These are phyloP conservation scores for Orbilia brochopaga DNA, from an alignment of 2,329 filamentous ascomycete species.

Conservation along the genomic window DNA sequence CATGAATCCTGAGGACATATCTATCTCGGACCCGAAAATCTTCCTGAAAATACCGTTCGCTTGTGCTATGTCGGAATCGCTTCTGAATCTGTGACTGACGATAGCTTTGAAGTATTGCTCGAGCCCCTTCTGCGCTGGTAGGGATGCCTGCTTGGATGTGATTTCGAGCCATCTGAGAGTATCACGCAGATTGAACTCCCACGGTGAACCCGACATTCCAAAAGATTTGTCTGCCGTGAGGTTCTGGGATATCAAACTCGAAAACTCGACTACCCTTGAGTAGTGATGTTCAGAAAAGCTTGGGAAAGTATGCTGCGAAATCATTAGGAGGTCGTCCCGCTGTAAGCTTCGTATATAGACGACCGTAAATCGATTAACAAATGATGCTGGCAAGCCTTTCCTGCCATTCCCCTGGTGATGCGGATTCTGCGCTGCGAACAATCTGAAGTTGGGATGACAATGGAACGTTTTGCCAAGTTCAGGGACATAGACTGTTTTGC, in stretches of 20 bases:
- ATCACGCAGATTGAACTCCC: conserved; percentile 90
- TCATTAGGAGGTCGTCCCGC: conserved; percentile 77
- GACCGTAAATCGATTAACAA: conserved; percentile 97
- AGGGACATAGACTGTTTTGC: conserved; percentile 92
- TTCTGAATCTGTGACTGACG: conserved; percentile 86
- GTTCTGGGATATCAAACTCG: conserved; percentile 81
- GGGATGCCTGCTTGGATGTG: conserved; percentile 73
- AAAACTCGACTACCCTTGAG: conserved; percentile 74
- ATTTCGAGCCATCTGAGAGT: conserved; percentile 80
- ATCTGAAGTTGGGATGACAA: conserved; percentile 84
- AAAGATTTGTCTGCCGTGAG: conserved; percentile 63
- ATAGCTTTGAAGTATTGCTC: conserved; percentile 78
- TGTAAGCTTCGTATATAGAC: conserved; percentile 94
- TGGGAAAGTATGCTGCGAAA: conserved; percentile 79
- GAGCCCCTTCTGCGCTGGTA: conserved; percentile 47
- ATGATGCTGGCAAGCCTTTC: conserved; percentile 91
- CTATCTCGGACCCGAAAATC: conserved; percentile 66
- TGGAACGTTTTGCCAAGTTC: conserved; percentile 94
- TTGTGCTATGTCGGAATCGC: conserved; percentile 68
- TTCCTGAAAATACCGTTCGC: conserved; percentile 71
- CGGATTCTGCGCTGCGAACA: conserved; percentile 96
- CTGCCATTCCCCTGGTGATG: conserved; percentile 95
- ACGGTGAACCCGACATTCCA: conserved; percentile 72
- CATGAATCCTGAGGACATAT: conserved; percentile 72
- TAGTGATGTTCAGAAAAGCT: conserved; percentile 67